phyloP scores from a whole-genome alignment of 1,284 basidiomycete species.

The Fereydounia khargensis region DNA sequence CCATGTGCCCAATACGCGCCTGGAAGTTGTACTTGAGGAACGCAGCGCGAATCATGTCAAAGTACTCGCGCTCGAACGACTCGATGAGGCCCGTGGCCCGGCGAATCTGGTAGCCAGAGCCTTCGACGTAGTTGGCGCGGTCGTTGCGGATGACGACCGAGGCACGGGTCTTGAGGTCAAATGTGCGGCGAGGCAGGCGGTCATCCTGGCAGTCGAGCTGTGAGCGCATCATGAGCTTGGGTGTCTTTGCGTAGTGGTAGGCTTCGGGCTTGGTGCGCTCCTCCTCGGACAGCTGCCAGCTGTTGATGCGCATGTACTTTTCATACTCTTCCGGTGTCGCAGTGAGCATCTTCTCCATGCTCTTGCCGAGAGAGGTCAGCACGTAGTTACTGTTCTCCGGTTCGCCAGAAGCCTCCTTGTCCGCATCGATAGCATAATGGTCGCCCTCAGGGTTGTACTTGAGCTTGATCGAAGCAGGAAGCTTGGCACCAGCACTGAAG shows the following conservation, averaged over 20 bases:
- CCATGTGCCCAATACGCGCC: conserved; percentile 94
- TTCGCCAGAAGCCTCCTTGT: conserved; percentile 59
- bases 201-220: conserved; percentile 85
- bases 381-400: conserved; percentile 52
- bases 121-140: conserved; percentile 72
- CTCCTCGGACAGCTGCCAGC: conserved; percentile 47
- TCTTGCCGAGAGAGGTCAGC: conserved; percentile 67
- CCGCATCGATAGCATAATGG: conserved; percentile 77
- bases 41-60: conserved; percentile 82
- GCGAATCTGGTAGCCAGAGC: conserved; percentile 54
- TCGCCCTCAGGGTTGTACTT: conserved; percentile 60
- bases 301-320: conserved; percentile 63
- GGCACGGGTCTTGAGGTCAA: conserved; percentile 94
- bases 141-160: conserved; percentile 81
- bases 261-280: conserved; percentile 58
- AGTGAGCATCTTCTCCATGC: conserved; percentile 87
- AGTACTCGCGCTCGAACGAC: conserved; percentile 57
- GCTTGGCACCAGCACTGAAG: conserved; percentile 77
- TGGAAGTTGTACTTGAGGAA: conserved; percentile 97
- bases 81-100: conserved; percentile 45
- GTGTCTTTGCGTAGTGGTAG: conserved; percentile 63
- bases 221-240: conserved; percentile 83
- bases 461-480: conserved; percentile 73
- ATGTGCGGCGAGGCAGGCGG: conserved; percentile 81
- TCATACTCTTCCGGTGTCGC: conserved; percentile 68